A percentile compares a stretch with the other conserved stretches of the same genome.
Conservation (phyloP, 192 early-diverging fungal genomes). For the Fimicolochytrium jonesii region DNA sequence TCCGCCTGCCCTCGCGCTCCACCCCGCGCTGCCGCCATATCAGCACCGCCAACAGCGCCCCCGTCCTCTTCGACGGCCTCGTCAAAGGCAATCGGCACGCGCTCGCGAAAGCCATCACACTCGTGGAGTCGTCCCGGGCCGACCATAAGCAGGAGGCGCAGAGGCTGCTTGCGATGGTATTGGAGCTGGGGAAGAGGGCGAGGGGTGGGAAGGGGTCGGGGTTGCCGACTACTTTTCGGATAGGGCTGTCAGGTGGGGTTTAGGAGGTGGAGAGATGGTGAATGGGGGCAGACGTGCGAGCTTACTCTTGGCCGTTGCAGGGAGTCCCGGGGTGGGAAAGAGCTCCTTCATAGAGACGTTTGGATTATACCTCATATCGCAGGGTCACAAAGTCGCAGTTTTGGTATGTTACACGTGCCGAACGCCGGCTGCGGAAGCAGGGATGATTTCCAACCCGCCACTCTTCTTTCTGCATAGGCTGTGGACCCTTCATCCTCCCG, state of each 20-base stretch:
- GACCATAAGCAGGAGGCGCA: slow-evolving; percentile 62
- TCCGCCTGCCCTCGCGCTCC: no score
- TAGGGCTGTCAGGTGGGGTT: slow-evolving; percentile 63
- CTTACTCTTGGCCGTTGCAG: no score
- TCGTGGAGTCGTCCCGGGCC: slow-evolving; percentile 68
- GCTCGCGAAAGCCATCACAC: slow-evolving; percentile 60
- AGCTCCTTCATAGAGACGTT: slow-evolving; percentile 84
- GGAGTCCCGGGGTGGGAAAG: slow-evolving; percentile 77
- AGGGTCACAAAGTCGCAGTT: slow-evolving; percentile 71
- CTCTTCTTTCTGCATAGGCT: slow-evolving; percentile 56
- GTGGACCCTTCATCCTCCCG: slow-evolving; percentile 78
- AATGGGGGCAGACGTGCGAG: no score
- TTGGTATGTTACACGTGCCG: slow-evolving; percentile 54
- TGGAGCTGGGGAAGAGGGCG: slow-evolving; percentile 4
- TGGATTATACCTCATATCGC: slow-evolving; percentile 64
- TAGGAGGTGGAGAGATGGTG: not conserved
- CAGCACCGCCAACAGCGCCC: no score
- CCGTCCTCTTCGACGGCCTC: slow-evolving; percentile 14
- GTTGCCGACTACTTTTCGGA: slow-evolving; percentile 55
- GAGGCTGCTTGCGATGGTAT: slow-evolving; percentile 57
- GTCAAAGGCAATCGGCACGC: slow-evolving; percentile 36
- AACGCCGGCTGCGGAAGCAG: no score
- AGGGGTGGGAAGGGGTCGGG: not conserved
- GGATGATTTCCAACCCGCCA: no score
- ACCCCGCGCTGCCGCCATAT: no score